These are phyloP conservation scores for Fusarium stilboides DNA, from an alignment of 2,329 filamentous ascomycete species.

Conservation along the genomic window DNA sequence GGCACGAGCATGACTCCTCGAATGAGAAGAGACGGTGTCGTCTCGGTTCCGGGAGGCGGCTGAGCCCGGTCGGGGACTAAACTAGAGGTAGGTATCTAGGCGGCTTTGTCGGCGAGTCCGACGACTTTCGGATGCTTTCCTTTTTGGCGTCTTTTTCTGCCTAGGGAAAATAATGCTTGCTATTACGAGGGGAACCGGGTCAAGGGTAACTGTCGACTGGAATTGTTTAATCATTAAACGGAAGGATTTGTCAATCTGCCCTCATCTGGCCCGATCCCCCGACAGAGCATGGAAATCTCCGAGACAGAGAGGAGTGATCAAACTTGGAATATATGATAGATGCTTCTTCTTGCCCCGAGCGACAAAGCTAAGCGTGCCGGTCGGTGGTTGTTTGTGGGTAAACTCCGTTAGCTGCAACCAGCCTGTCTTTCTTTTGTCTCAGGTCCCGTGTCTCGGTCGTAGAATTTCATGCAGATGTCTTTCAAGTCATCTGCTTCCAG, in stretches of 20 bases:
- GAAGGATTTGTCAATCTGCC: slow-evolving; percentile 12
- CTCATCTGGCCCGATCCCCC: slow-evolving; percentile 14
- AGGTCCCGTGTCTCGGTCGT: slow-evolving; percentile 17
- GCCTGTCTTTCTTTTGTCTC: slow-evolving; percentile 24
- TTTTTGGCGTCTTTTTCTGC: slow-evolving; percentile 4
- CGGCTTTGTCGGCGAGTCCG: slow-evolving; percentile 25
- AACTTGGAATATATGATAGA: slow-evolving; percentile 3
- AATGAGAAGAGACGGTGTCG: slow-evolving; percentile 20
- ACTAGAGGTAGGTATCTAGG: slow-evolving; percentile 1
- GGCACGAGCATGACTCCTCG: slow-evolving; percentile 25
- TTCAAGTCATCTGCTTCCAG: slow-evolving; percentile 2
- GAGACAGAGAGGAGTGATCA: slow-evolving; percentile 29
- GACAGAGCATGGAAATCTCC: slow-evolving; percentile 26
- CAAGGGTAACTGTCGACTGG: slow-evolving; percentile 16
- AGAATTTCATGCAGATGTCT: slow-evolving; percentile 25
- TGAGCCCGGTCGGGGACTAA: slow-evolving; percentile 17
- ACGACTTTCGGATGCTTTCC: slow-evolving; percentile 36
- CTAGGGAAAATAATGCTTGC: neutral
- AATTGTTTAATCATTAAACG: slow-evolving; percentile 30
- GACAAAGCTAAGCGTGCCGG: slow-evolving; percentile 18
- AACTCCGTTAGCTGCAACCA: neutral
- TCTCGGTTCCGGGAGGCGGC: slow-evolving; percentile 30
- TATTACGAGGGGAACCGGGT: neutral
- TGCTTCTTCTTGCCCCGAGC: neutral
- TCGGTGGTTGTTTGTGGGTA: neutral